Evolutionary conservation across 2,329 filamentous ascomycete genomes (phyloP).

Genomic region (Tolypocladium ovalisporum): DNA sequence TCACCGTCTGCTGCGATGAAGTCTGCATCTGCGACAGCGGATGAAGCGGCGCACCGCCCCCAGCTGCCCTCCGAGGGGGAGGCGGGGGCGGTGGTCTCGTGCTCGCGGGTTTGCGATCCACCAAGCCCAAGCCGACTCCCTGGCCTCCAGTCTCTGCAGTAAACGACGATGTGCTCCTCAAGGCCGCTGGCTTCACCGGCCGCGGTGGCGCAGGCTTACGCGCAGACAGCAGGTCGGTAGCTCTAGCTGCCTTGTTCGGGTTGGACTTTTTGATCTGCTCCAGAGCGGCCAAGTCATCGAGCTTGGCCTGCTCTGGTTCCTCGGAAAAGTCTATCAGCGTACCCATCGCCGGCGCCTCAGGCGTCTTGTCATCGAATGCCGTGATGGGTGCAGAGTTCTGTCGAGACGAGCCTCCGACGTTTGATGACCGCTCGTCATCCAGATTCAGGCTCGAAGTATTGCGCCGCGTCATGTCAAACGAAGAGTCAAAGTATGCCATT

Average conservation of each 20-base stretch:
- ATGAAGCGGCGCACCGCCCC: slow-evolving; percentile 17
- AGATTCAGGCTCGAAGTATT: slow-evolving; percentile 14
- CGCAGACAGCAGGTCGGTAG: slow-evolving; percentile 18
- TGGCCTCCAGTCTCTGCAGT: slow-evolving; percentile 3
- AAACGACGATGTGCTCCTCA: slow-evolving; percentile 34
- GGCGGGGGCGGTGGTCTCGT: slow-evolving; percentile 18
- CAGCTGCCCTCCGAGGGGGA: slow-evolving; percentile 21
- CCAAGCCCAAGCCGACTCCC: neutral
- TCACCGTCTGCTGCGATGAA: slow-evolving; percentile 21
- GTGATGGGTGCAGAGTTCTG: slow-evolving; percentile 13
- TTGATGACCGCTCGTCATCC: slow-evolving; percentile 10
- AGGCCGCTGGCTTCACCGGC: slow-evolving; percentile 45
- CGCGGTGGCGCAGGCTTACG: slow-evolving; percentile 37
- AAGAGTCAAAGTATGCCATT: slow-evolving; percentile 66
- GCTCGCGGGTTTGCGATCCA: neutral
- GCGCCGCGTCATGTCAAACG: slow-evolving; percentile 19
- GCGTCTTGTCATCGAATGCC: slow-evolving; percentile 12
- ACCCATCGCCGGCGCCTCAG: slow-evolving; percentile 34
- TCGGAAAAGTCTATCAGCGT: slow-evolving; percentile 51
- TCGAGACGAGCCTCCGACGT: slow-evolving; percentile 10
- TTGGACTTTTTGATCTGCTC: slow-evolving; percentile 15
- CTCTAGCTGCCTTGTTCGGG: slow-evolving; percentile 10
- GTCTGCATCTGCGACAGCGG: slow-evolving; percentile 30
- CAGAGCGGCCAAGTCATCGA: slow-evolving; percentile 22
- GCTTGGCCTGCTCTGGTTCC: slow-evolving; percentile 29